Base-by-base conservation (phyloP, 2,329 filamentous ascomycete species). In the Fusarium irregulare region DNA sequence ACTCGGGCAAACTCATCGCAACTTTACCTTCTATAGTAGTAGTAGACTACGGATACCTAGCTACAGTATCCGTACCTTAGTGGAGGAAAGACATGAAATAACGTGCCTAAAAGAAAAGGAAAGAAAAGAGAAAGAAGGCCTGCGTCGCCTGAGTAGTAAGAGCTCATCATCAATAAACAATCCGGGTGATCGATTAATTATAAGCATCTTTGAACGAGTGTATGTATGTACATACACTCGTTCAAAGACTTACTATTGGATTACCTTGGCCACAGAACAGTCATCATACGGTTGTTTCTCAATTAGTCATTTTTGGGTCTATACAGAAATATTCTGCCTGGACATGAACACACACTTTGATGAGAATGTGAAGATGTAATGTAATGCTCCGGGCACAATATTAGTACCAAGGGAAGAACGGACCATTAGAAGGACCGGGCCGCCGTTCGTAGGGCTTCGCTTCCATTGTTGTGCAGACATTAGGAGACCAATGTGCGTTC, bases 1-100 rank as follows among this genome's bases (percentile, higher is more conserved):
- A 70, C 66, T 71, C 40, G 64, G 68, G 68, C 60, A 71, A 66
- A 72, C 68, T 72, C 47, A 55, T 72, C 68, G 68, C 56, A 50
- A 70, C 62, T 65, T 70, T 66, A 50, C 60, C 60, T 46, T 32
- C 34, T 56, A 51, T 41, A 41, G 49, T 27, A 51, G 49, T 37
- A 20, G 32, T 41, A 41, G 32, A 40, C 32, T 51, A 41, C 28
- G 28, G 12, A 30, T 7, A 30, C 28, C 28, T 30, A 30, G 6
- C 28, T 30, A 30, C 28, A 28, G 12, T 30, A 21, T 21, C 21
- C 21, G 21, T 21, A 7, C 32, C 13, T 63, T 45, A 55, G 56
- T 59, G 49, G 67, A 63, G 49, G 45, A 41, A 37, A 37, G 18
- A 37, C 34, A n/a, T 37, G 34, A n/a, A 37, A n/a, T 37, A 37